Percentiles rank a stretch among this genome's conserved stretches.
phyloP scores from a whole-genome alignment of 2,329 filamentous ascomycete species.

The Pseudopithomyces maydicus region DNA sequence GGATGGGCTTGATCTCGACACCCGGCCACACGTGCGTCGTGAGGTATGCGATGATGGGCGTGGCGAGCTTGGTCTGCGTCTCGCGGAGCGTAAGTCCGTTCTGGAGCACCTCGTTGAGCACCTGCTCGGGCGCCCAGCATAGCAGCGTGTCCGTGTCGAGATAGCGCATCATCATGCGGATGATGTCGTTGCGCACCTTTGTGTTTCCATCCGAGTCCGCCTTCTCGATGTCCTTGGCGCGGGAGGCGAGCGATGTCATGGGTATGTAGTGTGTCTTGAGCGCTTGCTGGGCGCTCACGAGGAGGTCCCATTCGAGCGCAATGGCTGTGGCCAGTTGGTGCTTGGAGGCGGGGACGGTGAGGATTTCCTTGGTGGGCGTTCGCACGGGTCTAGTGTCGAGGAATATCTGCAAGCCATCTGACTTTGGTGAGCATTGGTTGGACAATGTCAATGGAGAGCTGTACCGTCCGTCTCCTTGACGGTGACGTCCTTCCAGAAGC shows the following conservation, averaged over 20 bases:
- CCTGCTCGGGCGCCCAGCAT: conserved; percentile 76
- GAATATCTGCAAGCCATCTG: conserved; percentile 66
- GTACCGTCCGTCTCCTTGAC: conserved; percentile 67
- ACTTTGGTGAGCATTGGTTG: conserved; percentile 12
- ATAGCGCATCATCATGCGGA: conserved; percentile 77
- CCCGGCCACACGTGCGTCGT: conserved; percentile 81
- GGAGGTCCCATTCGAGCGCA: conserved; percentile 89
- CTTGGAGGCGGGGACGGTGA: conserved; percentile 76
- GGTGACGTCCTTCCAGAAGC: conserved; percentile 87
- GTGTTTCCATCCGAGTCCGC: conserved; percentile 63
- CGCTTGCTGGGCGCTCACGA: conserved; percentile 81
- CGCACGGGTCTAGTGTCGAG: conserved; percentile 82
- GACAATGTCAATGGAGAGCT: conserved; percentile 10
- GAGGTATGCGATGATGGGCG: conserved; percentile 74
- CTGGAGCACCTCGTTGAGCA: conserved; percentile 51
- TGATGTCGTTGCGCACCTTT: conserved; percentile 66
- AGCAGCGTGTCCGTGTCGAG: conserved; percentile 90
- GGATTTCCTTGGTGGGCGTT: conserved; percentile 71
- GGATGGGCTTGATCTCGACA: conserved; percentile 75
- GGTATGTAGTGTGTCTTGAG: conserved; percentile 87
- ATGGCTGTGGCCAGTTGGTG: conserved; percentile 82
- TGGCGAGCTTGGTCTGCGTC: conserved; percentile 71
- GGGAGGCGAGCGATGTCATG: conserved; percentile 81
- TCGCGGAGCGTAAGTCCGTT: conserved; percentile 66
- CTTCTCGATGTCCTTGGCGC: conserved; percentile 78